Base-by-base conservation (phyloP, 2,329 filamentous ascomycete species). In the Pestalotiopsis sp. region DNA sequence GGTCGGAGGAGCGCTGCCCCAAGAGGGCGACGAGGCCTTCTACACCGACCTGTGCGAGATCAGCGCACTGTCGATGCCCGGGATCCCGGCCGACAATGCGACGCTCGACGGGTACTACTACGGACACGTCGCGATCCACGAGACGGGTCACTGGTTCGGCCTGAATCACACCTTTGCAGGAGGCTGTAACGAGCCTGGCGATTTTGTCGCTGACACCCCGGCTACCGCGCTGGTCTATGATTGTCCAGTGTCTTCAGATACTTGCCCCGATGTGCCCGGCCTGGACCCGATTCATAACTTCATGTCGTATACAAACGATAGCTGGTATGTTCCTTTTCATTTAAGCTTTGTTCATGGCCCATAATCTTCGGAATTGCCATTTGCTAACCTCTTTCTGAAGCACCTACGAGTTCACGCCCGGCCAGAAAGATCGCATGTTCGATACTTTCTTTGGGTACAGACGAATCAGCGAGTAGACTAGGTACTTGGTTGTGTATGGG, bases 161-260 rank as follows among this genome's bases (percentile, higher is more conserved):
- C 76, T 84, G 20, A 79, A 79, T 71, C 82, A 84, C 72, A 83
- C 81, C 67, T 84, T 84, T 77, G 77, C 82, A 71, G 82, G 80
- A 52, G 78, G 77, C 60, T 83, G 81, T 73, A 74, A 73, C 39
- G 77, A 78, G 13, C 45, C 56, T 36, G 81, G 81, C n/a, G 82
- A 84, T 71, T 73, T 70, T 36, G 76, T 84, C 20, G 68, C 75
- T 52, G 82, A 84, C 66, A 84, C 82, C 14, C 81, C 82, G 3
- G 77, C 79, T 27, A 78, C 83, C 73, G 59, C 27, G 12, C n/a
- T 59, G 9, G 57, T 59, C 57, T 59, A 59, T 36, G 71, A 75
- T 20, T 83, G 81, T 75, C 81, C 81, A 13, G 59, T 68, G 3
- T 75, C 75, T 11, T 73, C 78, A 27, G 80, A 80, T 66, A 74